Conservation (phyloP, 2,329 filamentous ascomycete species). For the Claviceps capensis region DNA sequence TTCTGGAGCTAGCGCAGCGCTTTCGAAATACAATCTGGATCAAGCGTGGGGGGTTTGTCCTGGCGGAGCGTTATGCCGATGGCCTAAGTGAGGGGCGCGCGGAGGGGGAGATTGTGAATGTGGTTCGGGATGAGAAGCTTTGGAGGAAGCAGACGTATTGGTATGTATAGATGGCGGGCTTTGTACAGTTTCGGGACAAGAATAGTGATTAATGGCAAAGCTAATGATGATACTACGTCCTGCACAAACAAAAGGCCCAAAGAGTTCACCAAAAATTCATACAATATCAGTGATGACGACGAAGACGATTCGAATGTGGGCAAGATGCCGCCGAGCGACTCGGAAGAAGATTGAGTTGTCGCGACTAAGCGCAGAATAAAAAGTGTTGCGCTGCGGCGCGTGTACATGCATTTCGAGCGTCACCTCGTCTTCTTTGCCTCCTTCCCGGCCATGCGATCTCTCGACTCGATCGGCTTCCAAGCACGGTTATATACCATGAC, state of each 20-base stretch:
- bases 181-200: too few relatives aligned
- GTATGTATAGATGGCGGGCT: slow-evolving; percentile 27
- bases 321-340: slow-evolving; percentile 71
- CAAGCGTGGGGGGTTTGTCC: slow-evolving; percentile 73
- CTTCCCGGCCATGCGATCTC: slow-evolving; percentile 5
- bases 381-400: too few relatives aligned
- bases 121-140: slow-evolving; percentile 78
- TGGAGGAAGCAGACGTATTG: slow-evolving; percentile 89
- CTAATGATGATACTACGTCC: neutral
- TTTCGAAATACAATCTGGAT: slow-evolving; percentile 94
- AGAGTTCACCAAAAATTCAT: slow-evolving; percentile 57
- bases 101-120: slow-evolving; percentile 79
- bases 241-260: slow-evolving; percentile 47
- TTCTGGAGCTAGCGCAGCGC: slow-evolving; percentile 69
- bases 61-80: slow-evolving; percentile 56
- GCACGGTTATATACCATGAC: slow-evolving; percentile 46
- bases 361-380: neutral
- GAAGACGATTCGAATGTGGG: slow-evolving; percentile 70
- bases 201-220: too few relatives aligned
- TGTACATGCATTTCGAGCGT: neutral
- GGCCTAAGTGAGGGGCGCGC: slow-evolving; percentile 64
- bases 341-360: slow-evolving; percentile 47
- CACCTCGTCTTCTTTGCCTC: slow-evolving; percentile 16
- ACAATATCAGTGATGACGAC: slow-evolving; percentile 52
- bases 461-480: slow-evolving; percentile 11